Percentiles rank a stretch among this genome's conserved stretches.
phyloP scores from a whole-genome alignment of 352 stramenopile species.

The Phytophthora quininea region DNA sequence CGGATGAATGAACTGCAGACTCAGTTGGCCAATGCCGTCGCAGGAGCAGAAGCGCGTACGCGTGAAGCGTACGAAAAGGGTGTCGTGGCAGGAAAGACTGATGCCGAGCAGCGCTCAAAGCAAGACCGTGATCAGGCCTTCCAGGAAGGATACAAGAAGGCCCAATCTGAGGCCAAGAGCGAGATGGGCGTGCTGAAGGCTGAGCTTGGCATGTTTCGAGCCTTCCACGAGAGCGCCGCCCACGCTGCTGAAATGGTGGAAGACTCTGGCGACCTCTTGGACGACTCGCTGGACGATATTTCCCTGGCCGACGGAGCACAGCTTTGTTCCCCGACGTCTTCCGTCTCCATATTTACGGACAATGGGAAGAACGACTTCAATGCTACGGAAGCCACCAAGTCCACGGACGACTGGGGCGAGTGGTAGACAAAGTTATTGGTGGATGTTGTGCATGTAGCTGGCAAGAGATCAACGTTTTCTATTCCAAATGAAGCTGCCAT shows the following conservation, averaged over 20 bases:
- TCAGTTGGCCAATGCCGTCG: conserved; percentile 41
- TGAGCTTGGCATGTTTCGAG: conserved; percentile 58
- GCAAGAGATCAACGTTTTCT: conserved; percentile 15
- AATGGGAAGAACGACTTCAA: conserved; percentile 44
- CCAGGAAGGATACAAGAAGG: conserved; percentile 46
- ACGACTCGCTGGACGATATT: conserved; percentile 45
- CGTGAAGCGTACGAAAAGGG: conserved; percentile 56
- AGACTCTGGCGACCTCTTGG: conserved; percentile 21
- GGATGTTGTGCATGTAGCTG: conserved; percentile 24
- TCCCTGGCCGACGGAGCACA: conserved; percentile 42
- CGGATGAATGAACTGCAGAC: conserved; percentile 43
- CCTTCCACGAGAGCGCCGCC: conserved; percentile 48
- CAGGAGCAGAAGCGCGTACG: conserved; percentile 34
- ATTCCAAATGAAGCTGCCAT: conserved; percentile 19
- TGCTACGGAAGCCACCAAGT: conserved; percentile 20
- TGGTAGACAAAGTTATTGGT: conserved; percentile 44
- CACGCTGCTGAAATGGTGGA: conserved; percentile 38
- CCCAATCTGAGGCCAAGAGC: conserved; percentile 30
- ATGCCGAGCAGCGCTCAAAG: conserved; percentile 42
- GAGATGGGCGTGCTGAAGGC: conserved; percentile 52
- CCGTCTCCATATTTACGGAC: conserved; percentile 50
- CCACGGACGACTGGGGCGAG: conserved; percentile 67
- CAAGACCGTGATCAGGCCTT: conserved; percentile 39
- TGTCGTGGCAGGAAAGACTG: conserved; percentile 37
- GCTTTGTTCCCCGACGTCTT: conserved; percentile 46